Conservation (phyloP, 164 flowering plant genomes). For the Paratinospora sagittata region DNA sequence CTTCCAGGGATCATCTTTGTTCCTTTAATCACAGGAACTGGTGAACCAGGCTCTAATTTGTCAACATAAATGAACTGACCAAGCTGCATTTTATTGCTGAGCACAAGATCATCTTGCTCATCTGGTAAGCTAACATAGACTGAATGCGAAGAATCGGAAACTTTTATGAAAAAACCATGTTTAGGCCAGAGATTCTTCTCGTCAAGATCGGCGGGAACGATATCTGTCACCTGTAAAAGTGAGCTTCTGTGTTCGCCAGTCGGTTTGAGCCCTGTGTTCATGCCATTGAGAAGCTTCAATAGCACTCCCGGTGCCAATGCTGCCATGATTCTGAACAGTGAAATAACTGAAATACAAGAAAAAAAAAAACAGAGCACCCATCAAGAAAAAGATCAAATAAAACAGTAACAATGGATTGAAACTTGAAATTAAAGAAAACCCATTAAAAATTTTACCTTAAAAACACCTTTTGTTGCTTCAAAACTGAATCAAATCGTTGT, state of each 20-base stretch:
- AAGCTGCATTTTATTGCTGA: conserved; percentile 86
- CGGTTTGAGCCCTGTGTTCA: conserved; percentile 66
- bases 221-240: conserved; percentile 86
- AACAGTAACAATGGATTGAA: neutral
- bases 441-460: conserved; percentile 7
- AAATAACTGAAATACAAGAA: conserved; percentile 1
- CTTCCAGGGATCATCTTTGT: conserved; percentile 82
- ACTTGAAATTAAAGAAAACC: conserved; percentile 4
- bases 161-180: conserved; percentile 80
- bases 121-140: conserved; percentile 72
- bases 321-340: conserved; percentile 45
- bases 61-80: conserved; percentile 94
- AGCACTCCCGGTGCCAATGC: conserved; percentile 77
- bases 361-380: neutral
- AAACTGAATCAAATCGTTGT: neutral
- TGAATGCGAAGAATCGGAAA: conserved; percentile 92
- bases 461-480: neutral
- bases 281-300: conserved; percentile 69
- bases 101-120: conserved; percentile 84
- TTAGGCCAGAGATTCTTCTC: conserved; percentile 81
- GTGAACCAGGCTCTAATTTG: conserved; percentile 79
- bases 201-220: conserved; percentile 90
- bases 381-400: neutral
- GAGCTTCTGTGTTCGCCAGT: conserved; percentile 84
- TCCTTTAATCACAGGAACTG: conserved; percentile 74